phyloP scores from a whole-genome alignment of 2,329 filamentous ascomycete genomes.

The Penicillium brevicompactum region DNA sequence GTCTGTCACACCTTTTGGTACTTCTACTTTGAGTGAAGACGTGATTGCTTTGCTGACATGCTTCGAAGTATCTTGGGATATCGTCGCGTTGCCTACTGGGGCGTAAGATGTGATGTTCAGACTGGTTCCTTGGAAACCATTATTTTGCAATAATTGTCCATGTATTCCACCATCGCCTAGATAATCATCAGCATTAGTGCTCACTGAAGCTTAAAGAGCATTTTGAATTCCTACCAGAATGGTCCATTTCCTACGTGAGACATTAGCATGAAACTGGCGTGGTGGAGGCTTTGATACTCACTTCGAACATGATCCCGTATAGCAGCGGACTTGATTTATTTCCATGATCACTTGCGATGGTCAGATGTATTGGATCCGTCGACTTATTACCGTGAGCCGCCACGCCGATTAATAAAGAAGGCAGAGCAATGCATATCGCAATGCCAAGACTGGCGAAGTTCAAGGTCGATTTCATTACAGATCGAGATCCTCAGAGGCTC shows the following conservation, averaged over 20 bases:
- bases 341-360: constrained; percentile 27
- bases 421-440: not conserved
- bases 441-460: not conserved
- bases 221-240: constrained; percentile 25
- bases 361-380: constrained; percentile 26
- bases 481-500: not conserved
- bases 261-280: not conserved
- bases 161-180: constrained; percentile 38
- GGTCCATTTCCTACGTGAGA: constrained; percentile 35
- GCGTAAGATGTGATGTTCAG: constrained; percentile 30
- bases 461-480: constrained; percentile 6
- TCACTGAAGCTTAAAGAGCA: not conserved
- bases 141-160: constrained; percentile 36
- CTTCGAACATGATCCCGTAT: constrained; percentile 42
- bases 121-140: constrained; percentile 35
- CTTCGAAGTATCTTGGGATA: constrained; percentile 26
- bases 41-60: constrained; percentile 32
- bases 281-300: constrained; percentile 6
- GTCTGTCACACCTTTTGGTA: constrained; percentile 21
- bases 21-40: constrained; percentile 29
- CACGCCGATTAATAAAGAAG: not conserved
- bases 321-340: constrained; percentile 37
- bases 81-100: constrained; percentile 27
- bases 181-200: not conserved
- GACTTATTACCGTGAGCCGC: not conserved